phyloP scores from a whole-genome alignment of 2,329 filamentous ascomycete species.

The Botrytis deweyae region DNA sequence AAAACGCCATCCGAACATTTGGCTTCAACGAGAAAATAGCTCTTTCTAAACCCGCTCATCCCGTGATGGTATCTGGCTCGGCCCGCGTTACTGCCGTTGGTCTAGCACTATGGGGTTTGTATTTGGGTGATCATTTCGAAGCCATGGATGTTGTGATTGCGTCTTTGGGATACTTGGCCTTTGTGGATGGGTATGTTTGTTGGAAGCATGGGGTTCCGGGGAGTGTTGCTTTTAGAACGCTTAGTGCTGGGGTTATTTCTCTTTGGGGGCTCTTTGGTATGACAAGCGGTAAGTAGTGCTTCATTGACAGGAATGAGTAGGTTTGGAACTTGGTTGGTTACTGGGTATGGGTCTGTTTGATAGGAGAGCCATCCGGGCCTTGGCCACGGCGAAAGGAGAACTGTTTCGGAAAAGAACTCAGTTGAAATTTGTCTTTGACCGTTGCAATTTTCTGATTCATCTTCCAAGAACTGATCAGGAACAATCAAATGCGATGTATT shows the following conservation, averaged over 20 bases:
- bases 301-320: rapidly evolving
- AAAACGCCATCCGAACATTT: neutral
- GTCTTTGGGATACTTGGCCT: neutral
- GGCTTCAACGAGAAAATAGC: neutral
- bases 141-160: neutral
- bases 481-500: neutral
- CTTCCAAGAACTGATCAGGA: neutral
- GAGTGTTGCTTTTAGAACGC: neutral
- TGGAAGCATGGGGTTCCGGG: neutral
- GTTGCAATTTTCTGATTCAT: neutral
- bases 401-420: neutral
- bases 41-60: neutral
- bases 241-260: neutral
- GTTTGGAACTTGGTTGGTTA: neutral
- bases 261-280: neutral
- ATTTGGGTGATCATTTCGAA: neutral
- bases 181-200: neutral
- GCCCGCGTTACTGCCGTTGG: neutral
- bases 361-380: neutral
- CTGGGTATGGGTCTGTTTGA: neutral
- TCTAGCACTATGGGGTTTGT: neutral
- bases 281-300: neutral
- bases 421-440: neutral
- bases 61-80: neutral
- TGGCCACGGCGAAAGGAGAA: neutral